phyloP scores from a whole-genome alignment of 192 early-diverging fungal species.

The Coemansia sp. region DNA sequence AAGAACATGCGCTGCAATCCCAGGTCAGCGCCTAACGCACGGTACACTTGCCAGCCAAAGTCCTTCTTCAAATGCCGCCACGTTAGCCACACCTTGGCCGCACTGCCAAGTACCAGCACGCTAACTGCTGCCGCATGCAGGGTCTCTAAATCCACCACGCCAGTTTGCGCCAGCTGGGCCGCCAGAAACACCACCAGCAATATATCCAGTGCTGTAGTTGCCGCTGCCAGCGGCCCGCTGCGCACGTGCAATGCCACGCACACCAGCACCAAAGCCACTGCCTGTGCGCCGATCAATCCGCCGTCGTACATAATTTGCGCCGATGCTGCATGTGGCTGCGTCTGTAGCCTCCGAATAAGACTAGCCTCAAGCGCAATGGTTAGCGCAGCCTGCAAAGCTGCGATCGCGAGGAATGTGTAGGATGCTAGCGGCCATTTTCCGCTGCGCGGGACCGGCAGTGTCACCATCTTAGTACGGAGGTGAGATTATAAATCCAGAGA shows the following conservation, averaged over 20 bases:
- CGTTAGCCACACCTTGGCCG: conserved; percentile 19
- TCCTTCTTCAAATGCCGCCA: conserved; percentile 37
- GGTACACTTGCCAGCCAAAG: conserved; percentile 51
- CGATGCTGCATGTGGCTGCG: neutral
- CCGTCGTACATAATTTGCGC: conserved; percentile 26
- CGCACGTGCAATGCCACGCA: conserved; percentile 15
- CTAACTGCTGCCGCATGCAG: conserved; percentile 21
- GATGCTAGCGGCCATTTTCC: conserved; percentile 21
- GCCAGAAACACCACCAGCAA: conserved; percentile 18
- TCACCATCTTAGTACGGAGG: too few relatives aligned
- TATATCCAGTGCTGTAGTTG: conserved; percentile 31
- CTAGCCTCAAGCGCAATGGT: conserved; percentile 24
- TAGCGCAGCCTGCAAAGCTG: conserved; percentile 11
- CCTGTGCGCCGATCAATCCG: conserved; percentile 30
- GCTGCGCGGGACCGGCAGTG: conserved; percentile 16
- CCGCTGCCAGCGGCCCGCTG: conserved; percentile 23
- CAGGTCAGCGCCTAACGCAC: conserved; percentile 44
- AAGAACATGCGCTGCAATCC: conserved; percentile 50
- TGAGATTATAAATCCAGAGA: too few relatives aligned
- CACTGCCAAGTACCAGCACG: conserved; percentile 12
- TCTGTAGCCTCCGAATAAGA: conserved; percentile 12
- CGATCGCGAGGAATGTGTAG: conserved; percentile 15
- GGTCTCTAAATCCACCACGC: conserved; percentile 3
- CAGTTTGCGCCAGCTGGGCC: conserved; percentile 22
- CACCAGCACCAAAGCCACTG: conserved; percentile 13